Evolutionary conservation across 768 basidiomycete genomes (phyloP), one percentile per base, ranked within the genome.

Genomic region (Rhodotorula toruloides): DNA sequence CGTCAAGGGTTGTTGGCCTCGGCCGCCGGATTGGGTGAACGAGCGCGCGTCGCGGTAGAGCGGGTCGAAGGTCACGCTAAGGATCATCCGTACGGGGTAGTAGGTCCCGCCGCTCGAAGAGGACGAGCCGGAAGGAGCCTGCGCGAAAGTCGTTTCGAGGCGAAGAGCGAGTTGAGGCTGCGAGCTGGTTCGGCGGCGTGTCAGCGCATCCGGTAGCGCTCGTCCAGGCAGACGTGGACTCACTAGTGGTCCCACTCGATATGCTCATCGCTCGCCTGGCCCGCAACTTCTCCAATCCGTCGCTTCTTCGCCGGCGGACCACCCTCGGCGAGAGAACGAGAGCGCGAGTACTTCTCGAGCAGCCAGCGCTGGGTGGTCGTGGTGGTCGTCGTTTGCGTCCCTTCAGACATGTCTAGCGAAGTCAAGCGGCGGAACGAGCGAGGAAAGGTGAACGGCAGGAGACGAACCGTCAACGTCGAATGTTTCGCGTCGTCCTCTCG

Each of bases 211-310:
- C n/a, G n/a, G n/a, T n/a, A n/a, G n/a, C n/a, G n/a, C n/a, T n/a
- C n/a, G n/a, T n/a, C n/a, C n/a, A 25, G 6, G 22, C 8, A 19
- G 4, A 32, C 3, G n/a, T 6, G 6, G 16, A 27, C 65, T 31
- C 2, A 62, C 65, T 61, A 67, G 54, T 67, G 65, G 25, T 67
- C 65, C 56, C 61, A 67, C 50, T 67, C 55, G 40, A 55, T 32
- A 27, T 17, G 13, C 1, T 27, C 52, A 4, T 59, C 58, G 25
- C 13, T 42, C 21, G n/a, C 37, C 12, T 34, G 37, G 2, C 39
- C 21, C 6, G 27, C 50, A 1, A 31, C n/a, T 25, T 7, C 29
- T 22, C 19, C 40, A 27, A 34, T 11, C 37, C 4, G 21, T 14
- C 43, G 7, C 54, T 54, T 66, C 10, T 13, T 21, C 55, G 63